Evolutionary conservation across 2,329 filamentous ascomycete species (phyloP), one percentile per base, ranked within the genome.

Genomic region (Hypocreales sp.): DNA sequence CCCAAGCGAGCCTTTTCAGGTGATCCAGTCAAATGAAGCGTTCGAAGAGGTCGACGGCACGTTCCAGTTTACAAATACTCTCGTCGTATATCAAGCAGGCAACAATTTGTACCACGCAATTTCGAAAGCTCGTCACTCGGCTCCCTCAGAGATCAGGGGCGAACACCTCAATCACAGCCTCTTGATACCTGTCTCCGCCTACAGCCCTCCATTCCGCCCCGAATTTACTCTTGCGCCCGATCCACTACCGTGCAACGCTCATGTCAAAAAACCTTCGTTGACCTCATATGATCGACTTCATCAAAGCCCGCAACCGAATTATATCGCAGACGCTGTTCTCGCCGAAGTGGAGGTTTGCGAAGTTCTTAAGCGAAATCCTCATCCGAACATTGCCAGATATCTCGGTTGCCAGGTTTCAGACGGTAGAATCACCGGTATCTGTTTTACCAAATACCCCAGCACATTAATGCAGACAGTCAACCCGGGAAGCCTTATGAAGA

Each of bases 341-440:
- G 26, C 15, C 8, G 35, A 37, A 25, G 26, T 34, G n/a, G 15
- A 26, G 20, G 28, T 35, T 19, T 36, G 25, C 23, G 35, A 38
- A 26, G 23, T 35, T 15, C 25, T 38, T 9, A 32, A 23, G 11
- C 14, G 22, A 15, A 29, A 35, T 25, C 35, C 35, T n/a, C 37
- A 39, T 33, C 31, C 31, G 7, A 39, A 39, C 15, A 23, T 37
- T 12, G 35, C 35, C 12, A 30, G 14, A 14, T 39, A 35, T 25
- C 22, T 34, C 21, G 37, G 37, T 15, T 39, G 37, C 25, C 19
- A 21, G 24, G 33, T 33, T 14, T 28, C 20, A 7, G 23, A 20
- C 20, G 33, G 26, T 15, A 28, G 35, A 23, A 30, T 39, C 12
- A 26, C 15, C 7, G 37, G 37, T 15, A 31, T 37, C 20, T 29